Conservation (phyloP, 2,329 filamentous ascomycete genomes). For the Stagonosporopsis vannaccii region DNA sequence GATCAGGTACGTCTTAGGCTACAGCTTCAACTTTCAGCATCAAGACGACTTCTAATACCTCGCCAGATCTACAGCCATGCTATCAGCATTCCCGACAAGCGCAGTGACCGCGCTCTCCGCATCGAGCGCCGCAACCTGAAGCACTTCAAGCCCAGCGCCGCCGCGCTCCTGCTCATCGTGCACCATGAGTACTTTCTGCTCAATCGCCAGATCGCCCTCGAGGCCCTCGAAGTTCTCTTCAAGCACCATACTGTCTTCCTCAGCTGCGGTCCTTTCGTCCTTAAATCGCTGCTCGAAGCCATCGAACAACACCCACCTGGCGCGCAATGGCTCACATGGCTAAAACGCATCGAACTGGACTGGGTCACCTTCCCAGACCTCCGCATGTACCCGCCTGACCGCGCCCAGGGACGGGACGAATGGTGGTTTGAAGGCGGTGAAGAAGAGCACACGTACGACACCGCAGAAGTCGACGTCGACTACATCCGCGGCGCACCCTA, state of each 20-base stretch:
- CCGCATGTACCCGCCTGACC: constrained; percentile 40
- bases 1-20: constrained; percentile 36
- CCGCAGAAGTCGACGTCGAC: constrained; percentile 37
- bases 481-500: constrained; percentile 36
- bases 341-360: constrained; percentile 43
- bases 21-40: not conserved
- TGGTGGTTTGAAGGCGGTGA: constrained; percentile 36
- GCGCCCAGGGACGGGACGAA: constrained; percentile 29
- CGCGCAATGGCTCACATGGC: constrained; percentile 40
- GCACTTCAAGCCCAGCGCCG: constrained; percentile 41
- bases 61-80: constrained; percentile 43
- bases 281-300: constrained; percentile 38
- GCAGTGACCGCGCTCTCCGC: constrained; percentile 35
- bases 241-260: constrained; percentile 44
- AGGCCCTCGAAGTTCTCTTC: constrained; percentile 46
- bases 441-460: constrained; percentile 13
- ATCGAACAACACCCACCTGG: constrained; percentile 38
- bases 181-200: constrained; percentile 46
- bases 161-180: constrained; percentile 42
- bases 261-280: constrained; percentile 46
- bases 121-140: constrained; percentile 47
- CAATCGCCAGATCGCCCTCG: constrained; percentile 43
- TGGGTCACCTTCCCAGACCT: constrained; percentile 48
- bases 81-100: constrained; percentile 35
- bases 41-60: not conserved